Conservation (phyloP, 441 rosid genomes). For the Erodium trifolium region DNA sequence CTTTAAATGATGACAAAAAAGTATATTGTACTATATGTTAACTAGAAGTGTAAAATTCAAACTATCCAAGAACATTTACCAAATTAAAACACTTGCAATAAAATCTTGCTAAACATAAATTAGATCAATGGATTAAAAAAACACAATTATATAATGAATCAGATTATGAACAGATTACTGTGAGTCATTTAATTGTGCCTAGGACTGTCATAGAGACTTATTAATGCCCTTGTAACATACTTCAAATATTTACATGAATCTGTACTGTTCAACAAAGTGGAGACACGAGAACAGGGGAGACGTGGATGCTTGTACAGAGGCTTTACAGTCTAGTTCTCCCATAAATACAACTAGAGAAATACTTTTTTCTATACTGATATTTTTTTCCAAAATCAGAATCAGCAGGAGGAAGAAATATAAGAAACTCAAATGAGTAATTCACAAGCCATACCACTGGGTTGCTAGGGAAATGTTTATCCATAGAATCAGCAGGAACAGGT, state of each 20-base stretch:
- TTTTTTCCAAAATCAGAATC: neutral
- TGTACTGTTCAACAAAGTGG: neutral
- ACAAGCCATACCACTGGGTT: conserved; percentile 35
- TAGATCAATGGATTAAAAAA: neutral
- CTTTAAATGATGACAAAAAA: neutral
- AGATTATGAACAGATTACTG: neutral
- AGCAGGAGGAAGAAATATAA: neutral
- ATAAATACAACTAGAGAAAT: neutral
- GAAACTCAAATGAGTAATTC: neutral
- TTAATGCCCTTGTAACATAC: neutral
- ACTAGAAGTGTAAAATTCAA: conserved; percentile 4
- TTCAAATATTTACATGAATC: neutral
- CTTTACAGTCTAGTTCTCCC: neutral
- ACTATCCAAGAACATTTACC: neutral
- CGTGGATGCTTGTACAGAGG: neutral
- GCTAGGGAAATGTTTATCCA: conserved; percentile 23
- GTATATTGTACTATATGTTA: neutral
- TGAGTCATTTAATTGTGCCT: neutral
- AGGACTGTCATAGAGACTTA: neutral
- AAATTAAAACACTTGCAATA: neutral
- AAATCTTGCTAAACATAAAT: neutral
- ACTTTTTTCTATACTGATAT: neutral
- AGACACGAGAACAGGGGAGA: neutral
- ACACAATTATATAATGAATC: neutral
- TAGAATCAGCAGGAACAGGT: conserved; percentile 30